Evolutionary conservation across 2,329 filamentous ascomycete genomes (phyloP).

Genomic region (Colletotrichum phormii): DNA sequence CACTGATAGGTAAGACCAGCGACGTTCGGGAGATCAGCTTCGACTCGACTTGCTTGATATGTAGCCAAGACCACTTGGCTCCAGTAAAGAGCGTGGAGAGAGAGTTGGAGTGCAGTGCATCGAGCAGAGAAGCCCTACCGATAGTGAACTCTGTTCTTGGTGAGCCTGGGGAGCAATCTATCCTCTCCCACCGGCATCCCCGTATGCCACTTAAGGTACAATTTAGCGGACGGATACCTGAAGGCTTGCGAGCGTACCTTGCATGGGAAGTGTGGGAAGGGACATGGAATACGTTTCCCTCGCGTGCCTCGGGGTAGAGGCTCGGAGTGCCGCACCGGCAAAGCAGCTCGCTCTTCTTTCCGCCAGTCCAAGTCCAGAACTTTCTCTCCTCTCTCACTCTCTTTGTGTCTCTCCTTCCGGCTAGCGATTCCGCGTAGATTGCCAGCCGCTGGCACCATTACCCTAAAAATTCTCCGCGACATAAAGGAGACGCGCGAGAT

Average conservation of each 20-base stretch:
- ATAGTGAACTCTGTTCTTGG: slow-evolving; percentile 15
- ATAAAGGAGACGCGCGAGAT: slow-evolving; percentile 36
- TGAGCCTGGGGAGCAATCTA: slow-evolving; percentile 16
- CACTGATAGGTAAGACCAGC: not conserved
- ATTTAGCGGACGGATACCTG: slow-evolving; percentile 27
- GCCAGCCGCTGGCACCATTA: slow-evolving; percentile 4
- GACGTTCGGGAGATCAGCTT: slow-evolving; percentile 5
- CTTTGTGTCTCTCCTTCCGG: not conserved
- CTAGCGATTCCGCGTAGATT: not conserved
- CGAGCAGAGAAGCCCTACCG: slow-evolving; percentile 10
- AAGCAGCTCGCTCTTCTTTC: not conserved
- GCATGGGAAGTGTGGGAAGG: not conserved
- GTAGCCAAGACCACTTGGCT: not conserved
- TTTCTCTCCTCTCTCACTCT: not conserved
- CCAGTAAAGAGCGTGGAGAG: not conserved
- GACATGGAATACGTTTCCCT: not conserved
- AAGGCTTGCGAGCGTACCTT: slow-evolving; percentile 1
- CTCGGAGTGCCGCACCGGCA: not conserved
- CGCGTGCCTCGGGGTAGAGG: not conserved
- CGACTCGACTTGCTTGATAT: not conserved
- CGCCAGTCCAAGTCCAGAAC: not conserved
- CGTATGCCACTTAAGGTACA: slow-evolving; percentile 11
- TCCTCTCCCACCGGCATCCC: slow-evolving; percentile 9
- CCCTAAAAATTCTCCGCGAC: slow-evolving; percentile 27
- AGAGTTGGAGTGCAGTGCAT: not conserved